Percentiles rank a stretch among this genome's conserved stretches.
These are phyloP conservation scores for Kondoa malvinella DNA, from an alignment of 768 basidiomycete species.

Conservation along the genomic window DNA sequence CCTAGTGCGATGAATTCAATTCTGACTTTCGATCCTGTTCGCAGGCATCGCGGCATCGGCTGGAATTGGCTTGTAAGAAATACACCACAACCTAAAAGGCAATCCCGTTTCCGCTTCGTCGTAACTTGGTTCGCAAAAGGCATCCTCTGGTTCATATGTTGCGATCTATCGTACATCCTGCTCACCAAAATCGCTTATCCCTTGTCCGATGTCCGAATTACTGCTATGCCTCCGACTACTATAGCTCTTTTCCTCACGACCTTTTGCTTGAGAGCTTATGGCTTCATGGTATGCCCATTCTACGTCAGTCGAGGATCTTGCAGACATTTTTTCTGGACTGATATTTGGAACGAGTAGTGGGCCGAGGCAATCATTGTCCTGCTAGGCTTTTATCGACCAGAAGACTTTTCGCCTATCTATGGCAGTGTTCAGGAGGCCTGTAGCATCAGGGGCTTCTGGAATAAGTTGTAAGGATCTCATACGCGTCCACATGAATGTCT, in stretches of 20 bases:
- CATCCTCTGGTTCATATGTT: neutral
- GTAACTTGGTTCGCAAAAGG: neutral
- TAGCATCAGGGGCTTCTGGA: neutral
- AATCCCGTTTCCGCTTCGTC: neutral
- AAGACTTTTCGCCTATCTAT: neutral
- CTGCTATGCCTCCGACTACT: neutral
- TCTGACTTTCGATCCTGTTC: no score
- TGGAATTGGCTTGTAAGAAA: no score
- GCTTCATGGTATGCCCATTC: neutral
- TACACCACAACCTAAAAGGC: neutral
- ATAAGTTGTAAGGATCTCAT: neutral
- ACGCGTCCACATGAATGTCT: neutral
- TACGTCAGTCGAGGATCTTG: neutral
- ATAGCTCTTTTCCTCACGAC: neutral
- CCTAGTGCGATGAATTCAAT: no score
- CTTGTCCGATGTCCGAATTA: neutral
- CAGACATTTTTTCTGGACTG: neutral
- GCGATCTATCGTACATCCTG: neutral
- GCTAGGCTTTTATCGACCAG: neutral
- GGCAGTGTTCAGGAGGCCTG: neutral
- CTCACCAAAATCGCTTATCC: neutral
- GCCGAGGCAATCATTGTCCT: neutral
- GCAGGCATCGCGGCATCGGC: no score
- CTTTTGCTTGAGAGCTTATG: neutral
- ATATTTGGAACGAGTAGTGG: neutral